These are phyloP conservation scores for Clavispora fructus DNA, from an alignment of 805 yeast species.

Conservation along the genomic window DNA sequence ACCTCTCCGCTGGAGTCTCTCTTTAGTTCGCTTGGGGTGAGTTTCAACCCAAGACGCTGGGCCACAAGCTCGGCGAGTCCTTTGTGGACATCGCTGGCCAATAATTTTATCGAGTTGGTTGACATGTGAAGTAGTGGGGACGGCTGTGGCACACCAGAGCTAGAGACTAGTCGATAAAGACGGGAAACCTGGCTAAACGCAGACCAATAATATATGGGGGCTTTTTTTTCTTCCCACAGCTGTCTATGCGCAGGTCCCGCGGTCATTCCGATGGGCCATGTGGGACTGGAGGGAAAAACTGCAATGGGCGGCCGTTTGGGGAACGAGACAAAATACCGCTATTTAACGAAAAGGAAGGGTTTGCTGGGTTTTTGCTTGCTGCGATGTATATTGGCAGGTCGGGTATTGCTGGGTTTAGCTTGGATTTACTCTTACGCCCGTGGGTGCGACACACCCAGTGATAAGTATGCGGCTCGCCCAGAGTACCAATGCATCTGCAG, in stretches of 20 bases:
- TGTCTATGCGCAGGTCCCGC: slow-evolving; percentile 1
- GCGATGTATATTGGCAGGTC: no score
- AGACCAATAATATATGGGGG: neutral
- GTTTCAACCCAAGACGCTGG: slow-evolving; percentile 50
- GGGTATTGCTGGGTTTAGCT: no score
- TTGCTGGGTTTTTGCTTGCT: no score
- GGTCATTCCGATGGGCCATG: neutral
- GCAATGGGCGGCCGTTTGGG: no score
- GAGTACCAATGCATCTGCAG: no score
- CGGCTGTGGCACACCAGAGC: neutral
- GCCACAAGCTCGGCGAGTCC: slow-evolving; percentile 69
- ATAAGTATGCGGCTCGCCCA: no score
- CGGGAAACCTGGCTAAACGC: neutral
- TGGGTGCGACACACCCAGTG: no score
- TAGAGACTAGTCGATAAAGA: neutral
- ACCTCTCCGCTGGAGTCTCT: slow-evolving; percentile 71
- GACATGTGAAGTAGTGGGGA: slow-evolving; percentile 43
- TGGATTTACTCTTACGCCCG: no score
- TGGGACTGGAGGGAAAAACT: neutral
- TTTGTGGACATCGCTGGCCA: slow-evolving; percentile 65
- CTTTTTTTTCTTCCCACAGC: neutral
- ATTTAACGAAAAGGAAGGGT: no score
- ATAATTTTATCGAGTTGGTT: slow-evolving; percentile 61
- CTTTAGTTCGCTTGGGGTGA: slow-evolving; percentile 59
- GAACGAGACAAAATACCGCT: no score